A percentile compares a stretch with the other conserved stretches of the same genome.
phyloP scores from a whole-genome alignment of 495 filamentous ascomycete genomes.

The Choiromyces venosus region DNA sequence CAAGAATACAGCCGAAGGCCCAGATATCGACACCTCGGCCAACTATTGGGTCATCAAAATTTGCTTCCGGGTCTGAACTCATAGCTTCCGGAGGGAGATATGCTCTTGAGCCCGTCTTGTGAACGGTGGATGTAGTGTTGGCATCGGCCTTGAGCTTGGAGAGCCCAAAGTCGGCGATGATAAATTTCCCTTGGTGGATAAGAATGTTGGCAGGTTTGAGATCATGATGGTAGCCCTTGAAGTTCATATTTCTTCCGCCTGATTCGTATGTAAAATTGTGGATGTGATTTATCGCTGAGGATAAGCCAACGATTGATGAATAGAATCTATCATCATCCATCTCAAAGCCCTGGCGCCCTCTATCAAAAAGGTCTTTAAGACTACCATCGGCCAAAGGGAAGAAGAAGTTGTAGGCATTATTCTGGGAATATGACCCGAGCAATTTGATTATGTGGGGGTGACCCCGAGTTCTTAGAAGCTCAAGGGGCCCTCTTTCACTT shows the following conservation, averaged over 20 bases:
- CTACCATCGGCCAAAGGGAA: constrained; percentile 16
- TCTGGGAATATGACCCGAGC: constrained; percentile 4
- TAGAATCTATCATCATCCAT: not conserved
- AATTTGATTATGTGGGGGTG: constrained; percentile 23
- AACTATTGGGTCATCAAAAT: constrained; percentile 11
- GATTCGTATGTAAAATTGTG: constrained; percentile 8
- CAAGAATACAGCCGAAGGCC: constrained; percentile 39
- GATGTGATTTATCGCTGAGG: constrained; percentile 16
- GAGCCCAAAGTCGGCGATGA: constrained; percentile 31
- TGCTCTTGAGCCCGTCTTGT: not conserved
- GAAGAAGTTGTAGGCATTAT: not conserved
- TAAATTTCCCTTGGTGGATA: constrained; percentile 13
- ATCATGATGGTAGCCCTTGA: constrained; percentile 28
- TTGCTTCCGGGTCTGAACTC: not conserved
- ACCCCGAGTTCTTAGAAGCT: not conserved
- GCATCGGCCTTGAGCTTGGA: constrained; percentile 2
- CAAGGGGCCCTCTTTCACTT: constrained; percentile 4
- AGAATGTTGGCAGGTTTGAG: constrained; percentile 35
- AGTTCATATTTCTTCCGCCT: not conserved
- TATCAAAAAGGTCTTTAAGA: constrained; percentile 7
- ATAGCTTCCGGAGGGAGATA: constrained; percentile 13
- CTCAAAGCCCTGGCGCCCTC: not conserved
- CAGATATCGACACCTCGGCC: constrained; percentile 39
- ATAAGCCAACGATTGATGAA: constrained; percentile 8
- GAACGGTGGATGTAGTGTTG: not conserved